A percentile compares a stretch with the other conserved stretches of the same genome.
Evolutionary conservation across 768 basidiomycete genomes (phyloP).

Genomic region (Tephrocybe sp.): DNA sequence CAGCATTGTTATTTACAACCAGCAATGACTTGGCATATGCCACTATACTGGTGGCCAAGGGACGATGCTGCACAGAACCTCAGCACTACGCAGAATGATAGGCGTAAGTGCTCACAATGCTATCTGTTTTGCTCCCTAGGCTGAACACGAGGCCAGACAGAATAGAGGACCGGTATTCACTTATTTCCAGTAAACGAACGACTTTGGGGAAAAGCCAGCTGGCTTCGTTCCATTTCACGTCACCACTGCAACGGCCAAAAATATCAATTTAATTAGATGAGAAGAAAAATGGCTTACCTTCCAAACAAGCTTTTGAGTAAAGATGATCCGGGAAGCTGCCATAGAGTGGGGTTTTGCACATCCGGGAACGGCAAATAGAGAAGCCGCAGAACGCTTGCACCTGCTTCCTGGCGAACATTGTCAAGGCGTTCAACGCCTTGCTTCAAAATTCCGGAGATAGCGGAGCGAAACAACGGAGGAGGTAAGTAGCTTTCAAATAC

Average conservation of each 20-base stretch:
- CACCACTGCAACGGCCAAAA: conserved; percentile 27
- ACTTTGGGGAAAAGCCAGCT: conserved; percentile 75
- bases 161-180: conserved; percentile 59
- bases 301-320: conserved; percentile 56
- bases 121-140: conserved; percentile 81
- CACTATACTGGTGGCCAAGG: conserved; percentile 61
- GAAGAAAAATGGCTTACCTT: conserved; percentile 34
- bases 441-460: conserved; percentile 73
- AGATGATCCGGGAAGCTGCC: conserved; percentile 50
- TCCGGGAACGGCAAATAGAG: conserved; percentile 46
- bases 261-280: conserved; percentile 4
- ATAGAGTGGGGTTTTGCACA: conserved; percentile 37
- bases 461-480: conserved; percentile 50
- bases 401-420: conserved; percentile 83
- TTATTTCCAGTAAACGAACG: conserved; percentile 62
- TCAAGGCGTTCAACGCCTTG: conserved; percentile 91
- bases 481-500: conserved; percentile 63
- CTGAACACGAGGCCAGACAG: conserved; percentile 77
- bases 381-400: conserved; percentile 55
- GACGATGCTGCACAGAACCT: conserved; percentile 55
- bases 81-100: conserved; percentile 1
- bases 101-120: conserved; percentile 59
- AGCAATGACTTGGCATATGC: conserved; percentile 58
- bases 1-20: conserved; percentile 24
- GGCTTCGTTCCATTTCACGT: conserved; percentile 67